Evolutionary conservation across 257 asterid species (phyloP).

Genomic region (Rauvolfia tetraphylla): DNA sequence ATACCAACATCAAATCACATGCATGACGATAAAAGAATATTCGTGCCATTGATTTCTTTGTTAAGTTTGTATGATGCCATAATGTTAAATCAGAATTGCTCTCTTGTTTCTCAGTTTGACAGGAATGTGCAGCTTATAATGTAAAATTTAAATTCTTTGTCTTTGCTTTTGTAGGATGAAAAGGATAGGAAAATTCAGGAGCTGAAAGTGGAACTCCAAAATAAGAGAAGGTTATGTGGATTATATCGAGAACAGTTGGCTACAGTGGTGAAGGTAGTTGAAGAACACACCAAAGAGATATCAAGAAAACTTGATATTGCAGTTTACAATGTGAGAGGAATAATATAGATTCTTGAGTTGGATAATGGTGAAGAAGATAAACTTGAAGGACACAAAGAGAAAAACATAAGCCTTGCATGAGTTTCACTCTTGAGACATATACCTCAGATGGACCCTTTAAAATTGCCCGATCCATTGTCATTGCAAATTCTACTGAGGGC

Average conservation of each 20-base stretch:
- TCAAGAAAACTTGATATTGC: neutral
- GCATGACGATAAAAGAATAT: neutral
- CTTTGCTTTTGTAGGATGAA: neutral
- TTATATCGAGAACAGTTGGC: conserved; percentile 1
- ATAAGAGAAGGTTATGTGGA: conserved; percentile 10
- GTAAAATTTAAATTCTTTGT: neutral
- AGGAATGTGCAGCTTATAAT: neutral
- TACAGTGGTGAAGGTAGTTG: conserved; percentile 8
- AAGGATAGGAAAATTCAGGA: conserved; percentile 9
- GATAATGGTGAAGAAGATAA: neutral
- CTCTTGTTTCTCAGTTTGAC: neutral
- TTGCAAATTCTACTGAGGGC: neutral
- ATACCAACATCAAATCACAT: no score
- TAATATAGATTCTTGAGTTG: neutral
- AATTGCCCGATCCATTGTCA: neutral
- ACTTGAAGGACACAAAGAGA: neutral
- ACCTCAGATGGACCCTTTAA: neutral
- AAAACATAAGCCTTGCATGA: neutral
- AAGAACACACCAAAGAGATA: conserved; percentile 5
- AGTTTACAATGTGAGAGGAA: neutral
- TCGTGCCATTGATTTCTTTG: neutral
- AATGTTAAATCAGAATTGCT: neutral
- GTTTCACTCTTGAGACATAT: neutral
- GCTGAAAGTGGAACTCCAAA: neutral
- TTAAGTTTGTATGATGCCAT: neutral